These are phyloP conservation scores for Ophiocordyceps camponoti-rufipedis DNA, from an alignment of 2,329 filamentous ascomycete genomes.

Conservation along the genomic window DNA sequence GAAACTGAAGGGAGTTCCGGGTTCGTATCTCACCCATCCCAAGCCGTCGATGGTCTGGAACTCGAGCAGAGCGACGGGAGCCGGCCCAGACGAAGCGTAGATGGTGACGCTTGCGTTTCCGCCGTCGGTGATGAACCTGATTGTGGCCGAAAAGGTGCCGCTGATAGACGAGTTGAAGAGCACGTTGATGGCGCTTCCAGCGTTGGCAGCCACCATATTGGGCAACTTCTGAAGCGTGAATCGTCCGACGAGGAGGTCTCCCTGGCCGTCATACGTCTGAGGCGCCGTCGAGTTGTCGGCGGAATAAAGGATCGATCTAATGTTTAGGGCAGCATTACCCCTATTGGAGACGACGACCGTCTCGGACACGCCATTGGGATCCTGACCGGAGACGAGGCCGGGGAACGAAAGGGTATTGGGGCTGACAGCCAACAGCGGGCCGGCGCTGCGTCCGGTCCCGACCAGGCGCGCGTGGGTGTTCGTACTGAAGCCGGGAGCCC, in stretches of 20 bases:
- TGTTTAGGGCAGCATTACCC: slow-evolving; percentile 25
- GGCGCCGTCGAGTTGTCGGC: slow-evolving; percentile 23
- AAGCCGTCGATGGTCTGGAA: slow-evolving; percentile 33
- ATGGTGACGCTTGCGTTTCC: slow-evolving; percentile 29
- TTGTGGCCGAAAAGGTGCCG: slow-evolving; percentile 30
- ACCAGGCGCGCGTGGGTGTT: slow-evolving; percentile 26
- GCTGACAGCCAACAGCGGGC: slow-evolving; percentile 25
- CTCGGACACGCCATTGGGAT: slow-evolving; percentile 19
- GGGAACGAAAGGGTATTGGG: slow-evolving; percentile 30
- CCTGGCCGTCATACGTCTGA: slow-evolving; percentile 15
- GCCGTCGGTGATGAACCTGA: slow-evolving; percentile 27
- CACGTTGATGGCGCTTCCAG: slow-evolving; percentile 20
- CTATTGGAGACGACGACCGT: slow-evolving; percentile 29
- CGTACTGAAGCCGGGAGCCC: slow-evolving; percentile 23
- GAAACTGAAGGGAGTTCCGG: slow-evolving; percentile 28
- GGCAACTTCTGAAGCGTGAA: slow-evolving; percentile 32
- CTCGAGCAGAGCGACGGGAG: slow-evolving; percentile 30
- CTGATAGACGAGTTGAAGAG: slow-evolving; percentile 25
- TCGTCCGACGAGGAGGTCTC: slow-evolving; percentile 21
- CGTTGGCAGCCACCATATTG: slow-evolving; percentile 19
- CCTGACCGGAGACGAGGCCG: slow-evolving; percentile 25
- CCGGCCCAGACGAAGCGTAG: slow-evolving; percentile 27
- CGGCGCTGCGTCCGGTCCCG: slow-evolving; percentile 27
- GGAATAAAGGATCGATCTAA: slow-evolving; percentile 26
- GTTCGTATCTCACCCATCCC: slow-evolving; percentile 28